Evolutionary conservation across 78 protist species (phyloP).

Genomic region (Cavenderia fasciculata): DNA sequence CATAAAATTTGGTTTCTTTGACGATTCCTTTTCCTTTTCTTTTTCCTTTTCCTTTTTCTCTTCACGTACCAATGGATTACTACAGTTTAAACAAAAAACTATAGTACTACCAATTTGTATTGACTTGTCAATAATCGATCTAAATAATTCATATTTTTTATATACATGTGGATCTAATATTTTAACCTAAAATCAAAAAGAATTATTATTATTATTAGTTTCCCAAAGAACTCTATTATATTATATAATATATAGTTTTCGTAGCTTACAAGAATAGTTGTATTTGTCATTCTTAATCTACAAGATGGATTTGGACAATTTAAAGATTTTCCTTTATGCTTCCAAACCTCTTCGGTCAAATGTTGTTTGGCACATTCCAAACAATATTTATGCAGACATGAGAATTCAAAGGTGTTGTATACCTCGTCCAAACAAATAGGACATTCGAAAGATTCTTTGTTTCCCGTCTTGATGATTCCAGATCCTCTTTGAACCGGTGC

Average conservation of each 20-base stretch:
- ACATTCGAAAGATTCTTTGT: too few species aligned
- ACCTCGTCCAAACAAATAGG: slow-evolving; percentile 24
- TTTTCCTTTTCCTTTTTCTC: neutral
- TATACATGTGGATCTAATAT: neutral
- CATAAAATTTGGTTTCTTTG: neutral
- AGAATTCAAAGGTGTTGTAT: neutral
- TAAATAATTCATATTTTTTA: slow-evolving; percentile 19
- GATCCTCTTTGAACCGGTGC: too few species aligned
- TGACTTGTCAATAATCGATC: neutral
- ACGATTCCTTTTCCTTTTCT: neutral
- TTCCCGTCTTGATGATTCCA: too few species aligned
- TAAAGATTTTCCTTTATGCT: neutral
- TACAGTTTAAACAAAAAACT: slow-evolving; percentile 18
- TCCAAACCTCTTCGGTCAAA: slow-evolving; percentile 33
- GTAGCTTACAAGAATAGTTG: too few species aligned
- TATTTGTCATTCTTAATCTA: too few species aligned
- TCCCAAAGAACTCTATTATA: neutral
- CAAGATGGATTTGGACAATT: slow-evolving; percentile 41
- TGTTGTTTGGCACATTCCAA: neutral
- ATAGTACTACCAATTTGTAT: neutral
- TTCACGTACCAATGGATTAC: neutral
- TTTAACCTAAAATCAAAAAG: neutral
- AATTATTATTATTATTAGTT: too few species aligned
- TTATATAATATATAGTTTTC: too few species aligned
- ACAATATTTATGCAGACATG: slow-evolving; percentile 41